Evolutionary conservation across 495 filamentous ascomycete genomes (phyloP).

Genomic region (Penicillium ochrochloron): DNA sequence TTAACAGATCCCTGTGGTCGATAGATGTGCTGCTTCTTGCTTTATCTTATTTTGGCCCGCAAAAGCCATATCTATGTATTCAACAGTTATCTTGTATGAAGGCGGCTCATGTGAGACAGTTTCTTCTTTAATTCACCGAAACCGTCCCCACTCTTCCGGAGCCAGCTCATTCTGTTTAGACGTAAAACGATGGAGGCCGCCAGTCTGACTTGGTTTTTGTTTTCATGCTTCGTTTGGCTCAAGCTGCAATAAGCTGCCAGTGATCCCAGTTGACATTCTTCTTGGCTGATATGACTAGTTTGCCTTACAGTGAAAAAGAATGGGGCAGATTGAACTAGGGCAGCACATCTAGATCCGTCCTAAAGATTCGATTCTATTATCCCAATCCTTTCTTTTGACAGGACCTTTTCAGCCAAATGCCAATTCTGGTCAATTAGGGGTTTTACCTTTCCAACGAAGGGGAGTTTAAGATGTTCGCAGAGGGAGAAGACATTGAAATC

Average conservation of each 20-base stretch:
- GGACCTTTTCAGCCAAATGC: no score
- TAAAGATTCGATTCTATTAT: background rate
- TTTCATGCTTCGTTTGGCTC: background rate
- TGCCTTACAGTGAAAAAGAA: background rate
- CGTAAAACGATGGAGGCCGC: constrained; percentile 2
- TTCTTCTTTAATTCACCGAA: background rate
- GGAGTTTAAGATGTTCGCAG: no score
- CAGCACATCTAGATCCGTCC: background rate
- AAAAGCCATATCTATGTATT: background rate
- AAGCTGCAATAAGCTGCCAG: background rate
- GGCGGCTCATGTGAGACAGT: background rate
- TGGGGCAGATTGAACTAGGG: background rate
- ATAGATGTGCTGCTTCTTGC: constrained; percentile 1
- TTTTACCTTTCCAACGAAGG: no score
- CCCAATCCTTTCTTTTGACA: background rate
- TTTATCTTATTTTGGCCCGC: background rate
- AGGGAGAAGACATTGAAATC: no score
- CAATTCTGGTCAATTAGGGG: no score
- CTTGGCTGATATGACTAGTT: background rate
- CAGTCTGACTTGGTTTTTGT: background rate
- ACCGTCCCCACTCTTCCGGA: background rate
- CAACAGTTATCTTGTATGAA: background rate
- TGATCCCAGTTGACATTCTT: background rate
- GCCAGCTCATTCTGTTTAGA: background rate
- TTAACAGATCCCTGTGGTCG: no score